Base-by-base conservation (phyloP, 768 basidiomycete species). In the Trametes cubensis region DNA sequence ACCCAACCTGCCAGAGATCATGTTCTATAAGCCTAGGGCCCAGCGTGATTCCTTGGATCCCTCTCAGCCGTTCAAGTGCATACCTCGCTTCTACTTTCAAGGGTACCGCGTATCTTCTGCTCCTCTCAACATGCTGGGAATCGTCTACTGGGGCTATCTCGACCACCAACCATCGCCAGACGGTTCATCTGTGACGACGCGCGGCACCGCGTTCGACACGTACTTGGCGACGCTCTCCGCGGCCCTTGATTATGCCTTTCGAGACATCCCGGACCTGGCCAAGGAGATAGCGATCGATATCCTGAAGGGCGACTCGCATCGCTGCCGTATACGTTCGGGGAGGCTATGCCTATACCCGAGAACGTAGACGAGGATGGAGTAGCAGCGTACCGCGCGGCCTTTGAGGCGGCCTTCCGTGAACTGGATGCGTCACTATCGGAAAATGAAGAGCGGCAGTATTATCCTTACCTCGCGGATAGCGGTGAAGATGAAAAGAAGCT, bases 271-370 rank as follows among this genome's bases (percentile, higher is more conserved):
- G 15, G 56, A 53, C 2, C 46, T 63, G 3, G 62, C 57, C 10
- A 39, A 48, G 18, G 57, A 63, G 28, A 52, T 63, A 20, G 62
- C 62, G 2, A 15, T 39, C 4, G 51, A 59, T 38, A 63, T 63
- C 23, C 46, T 63, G 18, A 58, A 44, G 1, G 50, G 57, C 28
- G 28, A 28, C 20, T 13, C 40, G 21, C 25, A 23, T 34, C 28
- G 5, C 13, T 20, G 11, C 20, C 48, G 17, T 21, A 57, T 44
- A 48, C 34, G 11, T 46, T 63, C 40, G 46, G 45, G 4, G 11
- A 28, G 18, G 52, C 39, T 2, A 26, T 63, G 4, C 4, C 14
- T 10, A 52, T 28, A 6, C 14, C 52, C 8, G 18, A 25, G 7
- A 5, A 11, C 14, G 30, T 42, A 4, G 52, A 55, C 15, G 57